phyloP scores from a whole-genome alignment of 108 stramenopile species.

The Cyclotella sp. region DNA sequence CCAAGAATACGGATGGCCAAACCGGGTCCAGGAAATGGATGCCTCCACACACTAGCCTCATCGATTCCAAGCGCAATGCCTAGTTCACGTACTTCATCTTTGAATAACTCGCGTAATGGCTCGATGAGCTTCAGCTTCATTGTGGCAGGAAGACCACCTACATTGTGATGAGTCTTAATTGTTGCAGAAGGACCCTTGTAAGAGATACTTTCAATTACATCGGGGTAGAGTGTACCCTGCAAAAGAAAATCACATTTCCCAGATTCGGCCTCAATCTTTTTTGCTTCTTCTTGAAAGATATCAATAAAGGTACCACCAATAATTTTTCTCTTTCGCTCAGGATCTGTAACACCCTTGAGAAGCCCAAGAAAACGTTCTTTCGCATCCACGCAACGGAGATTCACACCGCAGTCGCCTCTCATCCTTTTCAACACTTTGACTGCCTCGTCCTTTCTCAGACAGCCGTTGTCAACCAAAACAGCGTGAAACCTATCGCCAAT shows the following conservation, averaged over 20 bases:
- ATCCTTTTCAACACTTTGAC: slow-evolving; percentile 84
- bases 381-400: slow-evolving; percentile 94
- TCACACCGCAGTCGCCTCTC: slow-evolving; percentile 91
- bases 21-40: slow-evolving; percentile 99
- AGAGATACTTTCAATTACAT: slow-evolving; percentile 98
- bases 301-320: slow-evolving; percentile 98
- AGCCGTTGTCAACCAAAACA: slow-evolving; percentile 98
- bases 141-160: slow-evolving; percentile 92
- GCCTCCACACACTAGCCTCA: slow-evolving; percentile 93
- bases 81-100: slow-evolving; percentile 95
- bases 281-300: slow-evolving; percentile 96
- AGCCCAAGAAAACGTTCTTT: slow-evolving; percentile 89
- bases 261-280: slow-evolving; percentile 78
- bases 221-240: slow-evolving; percentile 99
- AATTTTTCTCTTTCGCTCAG: slow-evolving; percentile 97
- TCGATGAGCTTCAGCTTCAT: slow-evolving; percentile 98
- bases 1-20: slow-evolving; percentile 97
- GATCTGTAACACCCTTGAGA: slow-evolving; percentile 93
- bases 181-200: slow-evolving; percentile 99
- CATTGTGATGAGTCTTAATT: slow-evolving; percentile 99
- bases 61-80: slow-evolving; percentile 96
- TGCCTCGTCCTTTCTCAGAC: slow-evolving; percentile 96
- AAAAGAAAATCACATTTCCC: slow-evolving; percentile 83
- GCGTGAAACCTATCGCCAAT: slow-evolving; percentile 99
- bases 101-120: slow-evolving; percentile 98